Percentiles rank a stretch among this genome's conserved stretches.
Evolutionary conservation across 208 protist genomes (phyloP).

Genomic region (Trypanosoma brucei): DNA sequence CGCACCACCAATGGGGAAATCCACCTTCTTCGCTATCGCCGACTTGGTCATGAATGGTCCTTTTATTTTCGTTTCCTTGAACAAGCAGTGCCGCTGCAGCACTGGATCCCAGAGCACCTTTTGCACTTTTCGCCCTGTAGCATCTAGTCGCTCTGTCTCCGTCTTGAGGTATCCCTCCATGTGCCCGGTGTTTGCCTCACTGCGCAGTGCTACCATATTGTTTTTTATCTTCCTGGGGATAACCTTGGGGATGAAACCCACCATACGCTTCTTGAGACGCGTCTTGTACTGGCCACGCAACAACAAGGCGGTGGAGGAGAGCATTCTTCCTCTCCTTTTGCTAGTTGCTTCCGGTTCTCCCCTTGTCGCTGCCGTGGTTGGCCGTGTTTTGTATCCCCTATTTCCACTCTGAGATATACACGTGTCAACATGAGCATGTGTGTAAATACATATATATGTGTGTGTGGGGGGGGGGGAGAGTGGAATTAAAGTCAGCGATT

Average conservation of each 20-base stretch:
- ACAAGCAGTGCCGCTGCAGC: slow-evolving; percentile 67
- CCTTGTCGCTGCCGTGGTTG: too few species aligned
- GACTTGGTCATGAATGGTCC: slow-evolving; percentile 82
- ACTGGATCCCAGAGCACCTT: slow-evolving; percentile 75
- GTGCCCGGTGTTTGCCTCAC: slow-evolving; percentile 79
- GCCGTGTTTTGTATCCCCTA: too few species aligned
- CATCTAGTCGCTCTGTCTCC: slow-evolving; percentile 65
- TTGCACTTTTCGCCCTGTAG: slow-evolving; percentile 75
- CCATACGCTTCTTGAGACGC: slow-evolving; percentile 83
- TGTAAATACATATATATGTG: too few species aligned
- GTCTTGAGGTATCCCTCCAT: slow-evolving; percentile 85
- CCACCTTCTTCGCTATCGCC: slow-evolving; percentile 51
- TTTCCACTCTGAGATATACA: too few species aligned
- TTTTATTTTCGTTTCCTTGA: slow-evolving; percentile 77
- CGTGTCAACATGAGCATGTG: too few species aligned
- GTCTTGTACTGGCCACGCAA: slow-evolving; percentile 82
- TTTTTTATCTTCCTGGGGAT: slow-evolving; percentile 80
- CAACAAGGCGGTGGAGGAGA: slow-evolving; percentile 4
- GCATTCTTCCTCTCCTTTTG: slow-evolving; percentile 9
- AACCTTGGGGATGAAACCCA: slow-evolving; percentile 82
- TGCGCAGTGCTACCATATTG: slow-evolving; percentile 76
- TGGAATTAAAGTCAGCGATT: too few species aligned
- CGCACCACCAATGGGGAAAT: slow-evolving; percentile 42
- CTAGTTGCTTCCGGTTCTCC: background rate
- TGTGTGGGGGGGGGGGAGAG: too few species aligned